Percentiles rank a stretch among this genome's conserved stretches.
These are phyloP conservation scores for Diaporthe vaccinii DNA, from an alignment of 2,329 filamentous ascomycete genomes.

Conservation along the genomic window DNA sequence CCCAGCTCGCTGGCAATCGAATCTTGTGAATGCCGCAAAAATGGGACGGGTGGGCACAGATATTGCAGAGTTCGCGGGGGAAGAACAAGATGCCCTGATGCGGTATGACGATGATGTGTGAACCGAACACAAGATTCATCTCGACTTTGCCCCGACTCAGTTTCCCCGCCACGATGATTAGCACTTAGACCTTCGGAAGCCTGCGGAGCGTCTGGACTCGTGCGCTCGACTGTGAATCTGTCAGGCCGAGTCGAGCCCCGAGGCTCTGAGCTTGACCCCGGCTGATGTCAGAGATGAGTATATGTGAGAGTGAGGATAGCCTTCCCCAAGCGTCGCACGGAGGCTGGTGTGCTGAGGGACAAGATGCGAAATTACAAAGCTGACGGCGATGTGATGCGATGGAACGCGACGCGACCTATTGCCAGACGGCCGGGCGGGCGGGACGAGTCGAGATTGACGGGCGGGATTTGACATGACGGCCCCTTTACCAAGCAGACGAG, in stretches of 20 bases:
- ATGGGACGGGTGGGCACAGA: slow-evolving; percentile 24
- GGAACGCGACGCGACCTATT: slow-evolving; percentile 5
- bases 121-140: slow-evolving; percentile 11
- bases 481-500: slow-evolving; percentile 3
- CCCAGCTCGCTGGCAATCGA: not conserved
- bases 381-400: slow-evolving; percentile 5
- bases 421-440: slow-evolving; percentile 4
- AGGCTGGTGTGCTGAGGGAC: not conserved
- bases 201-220: slow-evolving; percentile 8
- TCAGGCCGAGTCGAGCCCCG: slow-evolving; percentile 14
- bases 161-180: slow-evolving; percentile 21
- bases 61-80: slow-evolving; percentile 28
- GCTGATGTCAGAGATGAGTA: slow-evolving; percentile 26
- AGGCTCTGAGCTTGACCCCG: slow-evolving; percentile 5
- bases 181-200: slow-evolving; percentile 6
- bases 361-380: slow-evolving; percentile 20
- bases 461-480: slow-evolving; percentile 11
- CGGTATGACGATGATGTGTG: slow-evolving; percentile 14
- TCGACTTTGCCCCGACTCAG: slow-evolving; percentile 9
- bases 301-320: not conserved
- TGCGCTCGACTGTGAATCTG: slow-evolving; percentile 1
- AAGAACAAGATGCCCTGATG: slow-evolving; percentile 4
- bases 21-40: not conserved
- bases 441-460: slow-evolving; percentile 13
- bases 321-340: not conserved